These are phyloP conservation scores for Chiua virens DNA, from an alignment of 768 basidiomycete species.

Conservation along the genomic window DNA sequence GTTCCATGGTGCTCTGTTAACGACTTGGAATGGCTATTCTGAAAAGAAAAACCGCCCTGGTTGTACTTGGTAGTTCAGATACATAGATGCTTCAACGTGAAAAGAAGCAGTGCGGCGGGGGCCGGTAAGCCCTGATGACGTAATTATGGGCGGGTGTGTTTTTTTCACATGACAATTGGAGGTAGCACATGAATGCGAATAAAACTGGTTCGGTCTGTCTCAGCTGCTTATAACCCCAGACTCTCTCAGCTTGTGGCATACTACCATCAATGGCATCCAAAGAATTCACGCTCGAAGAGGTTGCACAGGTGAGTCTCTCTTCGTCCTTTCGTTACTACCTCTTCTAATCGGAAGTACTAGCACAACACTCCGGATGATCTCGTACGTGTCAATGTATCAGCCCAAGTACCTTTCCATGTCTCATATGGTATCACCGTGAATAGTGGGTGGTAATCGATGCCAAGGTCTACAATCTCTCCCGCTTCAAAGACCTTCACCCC, in stretches of 20 bases:
- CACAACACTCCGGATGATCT: conserved; percentile 81
- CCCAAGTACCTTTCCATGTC: not conserved
- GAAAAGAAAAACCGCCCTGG: too few species aligned
- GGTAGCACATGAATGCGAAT: conserved; percentile 2
- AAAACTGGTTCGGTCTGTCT: not conserved
- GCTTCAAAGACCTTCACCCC: conserved; percentile 80
- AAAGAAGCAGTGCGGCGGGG: too few species aligned
- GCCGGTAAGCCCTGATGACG: too few species aligned
- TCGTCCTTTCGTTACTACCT: not conserved
- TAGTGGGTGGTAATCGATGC: conserved; percentile 85
- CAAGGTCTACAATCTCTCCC: conserved; percentile 80
- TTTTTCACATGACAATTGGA: too few species aligned
- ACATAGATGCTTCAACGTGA: too few species aligned
- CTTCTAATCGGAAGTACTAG: conserved; percentile 33
- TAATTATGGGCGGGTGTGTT: too few species aligned
- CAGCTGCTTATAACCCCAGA: not conserved
- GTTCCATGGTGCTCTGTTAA: too few species aligned
- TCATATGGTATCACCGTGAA: not conserved
- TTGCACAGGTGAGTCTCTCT: conserved; percentile 44
- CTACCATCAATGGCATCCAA: conserved; percentile 33
- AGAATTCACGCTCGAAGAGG: conserved; percentile 57
- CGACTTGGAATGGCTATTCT: too few species aligned
- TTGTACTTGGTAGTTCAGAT: too few species aligned
- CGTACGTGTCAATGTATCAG: conserved; percentile 35
- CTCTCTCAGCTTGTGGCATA: not conserved